phyloP scores from a whole-genome alignment of 768 basidiomycete genomes.

The Hypholoma fasciculare region DNA sequence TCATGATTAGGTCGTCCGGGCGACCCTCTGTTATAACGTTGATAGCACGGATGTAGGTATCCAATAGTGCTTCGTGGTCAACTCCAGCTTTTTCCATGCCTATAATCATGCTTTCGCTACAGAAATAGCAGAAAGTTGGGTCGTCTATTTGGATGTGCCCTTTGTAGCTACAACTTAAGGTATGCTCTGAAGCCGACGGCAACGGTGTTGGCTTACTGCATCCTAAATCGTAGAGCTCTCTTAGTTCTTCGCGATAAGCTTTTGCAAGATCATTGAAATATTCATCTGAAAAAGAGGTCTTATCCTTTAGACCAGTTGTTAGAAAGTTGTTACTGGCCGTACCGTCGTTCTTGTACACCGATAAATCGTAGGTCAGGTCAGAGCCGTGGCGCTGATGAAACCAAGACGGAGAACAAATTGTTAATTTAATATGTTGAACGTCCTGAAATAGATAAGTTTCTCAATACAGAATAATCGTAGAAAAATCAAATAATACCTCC shows the following conservation, averaged over 20 bases:
- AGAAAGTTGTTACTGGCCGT: conserved; percentile 8
- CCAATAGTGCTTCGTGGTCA: conserved; percentile 64
- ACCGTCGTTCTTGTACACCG: conserved; percentile 65
- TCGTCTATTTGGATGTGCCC: conserved; percentile 56
- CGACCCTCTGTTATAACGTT: conserved; percentile 53
- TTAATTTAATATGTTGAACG: conserved; percentile 68
- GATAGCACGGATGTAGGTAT: conserved; percentile 69
- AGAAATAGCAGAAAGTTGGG: conserved; percentile 65
- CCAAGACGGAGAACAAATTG: conserved; percentile 72
- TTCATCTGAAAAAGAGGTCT: conserved; percentile 33
- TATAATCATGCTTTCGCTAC: conserved; percentile 51
- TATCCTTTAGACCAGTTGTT: not conserved
- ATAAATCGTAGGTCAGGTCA: conserved; percentile 53
- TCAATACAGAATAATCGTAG: no score
- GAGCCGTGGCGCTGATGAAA: conserved; percentile 68
- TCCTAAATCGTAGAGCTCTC: conserved; percentile 46
- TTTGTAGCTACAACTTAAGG: conserved; percentile 23
- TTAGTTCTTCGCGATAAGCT: conserved; percentile 49
- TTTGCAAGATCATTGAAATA: conserved; percentile 49
- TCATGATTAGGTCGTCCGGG: conserved; percentile 53
- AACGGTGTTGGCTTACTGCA: conserved; percentile 39
- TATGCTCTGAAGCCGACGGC: not conserved
- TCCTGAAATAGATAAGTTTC: conserved; percentile 37
- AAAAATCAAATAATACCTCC: conserved; percentile 37
- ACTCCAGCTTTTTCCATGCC: conserved; percentile 59